A percentile compares a stretch with the other conserved stretches of the same genome.
phyloP scores from a whole-genome alignment of 441 rosid genomes.

The Hura crepitans region DNA sequence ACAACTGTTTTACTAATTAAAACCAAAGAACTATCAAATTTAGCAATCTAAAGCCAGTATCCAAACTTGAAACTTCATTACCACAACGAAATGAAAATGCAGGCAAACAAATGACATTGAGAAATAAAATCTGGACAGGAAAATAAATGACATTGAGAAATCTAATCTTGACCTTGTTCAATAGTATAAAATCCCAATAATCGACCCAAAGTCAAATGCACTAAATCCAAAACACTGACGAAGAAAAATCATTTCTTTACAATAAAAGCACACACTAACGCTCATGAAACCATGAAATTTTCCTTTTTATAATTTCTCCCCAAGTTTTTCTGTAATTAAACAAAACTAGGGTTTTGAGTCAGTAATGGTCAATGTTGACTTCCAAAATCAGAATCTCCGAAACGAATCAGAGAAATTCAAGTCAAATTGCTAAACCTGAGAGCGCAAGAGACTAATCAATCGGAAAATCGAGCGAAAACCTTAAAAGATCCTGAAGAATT shows the following conservation, averaged over 20 bases:
- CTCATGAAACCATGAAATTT: slow-evolving; percentile 12
- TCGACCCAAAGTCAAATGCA: slow-evolving; percentile 21
- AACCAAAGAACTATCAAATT: slow-evolving; percentile 8
- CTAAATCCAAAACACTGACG: slow-evolving; percentile 15
- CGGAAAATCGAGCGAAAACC: slow-evolving; percentile 15
- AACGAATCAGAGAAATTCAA: slow-evolving; percentile 10
- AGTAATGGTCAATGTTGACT: slow-evolving; percentile 24
- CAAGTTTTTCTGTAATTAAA: slow-evolving; percentile 24
- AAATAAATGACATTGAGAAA: slow-evolving; percentile 11
- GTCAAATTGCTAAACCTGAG: slow-evolving; percentile 28
- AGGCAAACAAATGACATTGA: slow-evolving; percentile 8
- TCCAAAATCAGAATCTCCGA: background rate
- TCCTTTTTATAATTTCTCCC: slow-evolving; percentile 14
- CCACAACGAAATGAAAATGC: slow-evolving; percentile 18
- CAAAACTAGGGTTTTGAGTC: slow-evolving; percentile 48
- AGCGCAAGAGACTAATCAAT: slow-evolving; percentile 8
- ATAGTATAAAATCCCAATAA: slow-evolving; percentile 6
- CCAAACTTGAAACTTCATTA: slow-evolving; percentile 1
- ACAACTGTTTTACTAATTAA: background rate
- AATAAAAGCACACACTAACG: slow-evolving; percentile 19
- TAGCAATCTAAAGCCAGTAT: slow-evolving; percentile 14
- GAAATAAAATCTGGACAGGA: slow-evolving; percentile 19
- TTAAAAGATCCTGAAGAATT: slow-evolving; percentile 1
- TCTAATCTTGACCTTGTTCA: background rate
- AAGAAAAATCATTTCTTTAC: slow-evolving; percentile 22